These are phyloP conservation scores for Plasmodium billcollinsi DNA, from an alignment of 169 alveolate genomes.

Conservation along the genomic window DNA sequence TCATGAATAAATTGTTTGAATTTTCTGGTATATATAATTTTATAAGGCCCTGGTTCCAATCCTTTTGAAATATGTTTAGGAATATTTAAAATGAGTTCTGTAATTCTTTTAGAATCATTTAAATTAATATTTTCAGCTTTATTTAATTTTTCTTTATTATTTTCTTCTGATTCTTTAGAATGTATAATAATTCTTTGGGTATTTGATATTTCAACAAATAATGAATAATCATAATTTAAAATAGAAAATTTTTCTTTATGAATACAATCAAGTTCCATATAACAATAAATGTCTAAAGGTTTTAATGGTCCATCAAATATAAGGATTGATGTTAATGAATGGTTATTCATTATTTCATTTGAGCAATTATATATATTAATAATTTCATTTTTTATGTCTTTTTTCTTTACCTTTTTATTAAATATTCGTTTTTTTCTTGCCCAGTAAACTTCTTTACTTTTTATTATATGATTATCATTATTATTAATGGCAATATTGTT, in stretches of 20 bases:
- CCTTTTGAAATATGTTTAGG: background rate
- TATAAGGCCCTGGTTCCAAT: slow-evolving; percentile 64
- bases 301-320: slow-evolving; percentile 62
- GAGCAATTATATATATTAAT: slow-evolving; percentile 42
- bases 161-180: slow-evolving; percentile 16
- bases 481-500: background rate
- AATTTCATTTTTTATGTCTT: background rate
- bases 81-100: slow-evolving; percentile 11
- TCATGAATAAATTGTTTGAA: slow-evolving; percentile 8
- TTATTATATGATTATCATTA: background rate
- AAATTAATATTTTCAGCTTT: background rate
- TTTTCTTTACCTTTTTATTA: background rate
- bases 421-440: background rate
- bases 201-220: slow-evolving; percentile 39
- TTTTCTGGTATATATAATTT: slow-evolving; percentile 47
- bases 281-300: slow-evolving; percentile 39
- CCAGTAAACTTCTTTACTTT: background rate
- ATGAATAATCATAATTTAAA: slow-evolving; percentile 34
- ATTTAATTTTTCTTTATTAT: background rate
- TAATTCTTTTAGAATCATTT: slow-evolving; percentile 20
- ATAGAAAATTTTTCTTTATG: slow-evolving; percentile 46
- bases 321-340: slow-evolving; percentile 28
- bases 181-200: slow-evolving; percentile 38
- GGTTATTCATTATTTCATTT: slow-evolving; percentile 15
- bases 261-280: slow-evolving; percentile 24